Conservation (phyloP, 2,329 filamentous ascomycete species). For the Thermoascus crustaceus region DNA sequence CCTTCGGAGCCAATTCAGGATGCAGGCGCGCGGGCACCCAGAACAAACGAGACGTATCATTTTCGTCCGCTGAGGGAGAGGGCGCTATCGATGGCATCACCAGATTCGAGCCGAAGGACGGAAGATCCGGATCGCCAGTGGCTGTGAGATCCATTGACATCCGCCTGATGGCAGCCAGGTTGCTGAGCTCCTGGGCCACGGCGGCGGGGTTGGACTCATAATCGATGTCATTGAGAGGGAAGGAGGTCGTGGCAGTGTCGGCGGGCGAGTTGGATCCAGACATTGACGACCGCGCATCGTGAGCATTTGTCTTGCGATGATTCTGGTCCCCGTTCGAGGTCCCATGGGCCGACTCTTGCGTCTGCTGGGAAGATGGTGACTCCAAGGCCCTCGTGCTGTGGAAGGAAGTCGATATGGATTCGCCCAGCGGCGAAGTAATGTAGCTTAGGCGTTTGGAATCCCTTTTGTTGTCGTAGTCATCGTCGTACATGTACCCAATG, state of each 20-base stretch:
- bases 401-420: constrained; percentile 35
- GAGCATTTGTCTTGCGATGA: constrained; percentile 24
- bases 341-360: constrained; percentile 25
- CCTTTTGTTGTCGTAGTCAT: constrained; percentile 53
- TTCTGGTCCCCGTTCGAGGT: constrained; percentile 21
- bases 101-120: constrained; percentile 32
- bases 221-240: constrained; percentile 73
- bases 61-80: constrained; percentile 55
- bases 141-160: constrained; percentile 88
- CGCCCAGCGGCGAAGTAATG: constrained; percentile 45
- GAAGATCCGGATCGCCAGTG: constrained; percentile 50
- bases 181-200: constrained; percentile 85
- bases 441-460: constrained; percentile 68
- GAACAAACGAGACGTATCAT: constrained; percentile 78
- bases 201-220: constrained; percentile 85
- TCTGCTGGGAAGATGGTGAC: constrained; percentile 19
- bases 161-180: constrained; percentile 77
- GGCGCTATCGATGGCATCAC: constrained; percentile 36
- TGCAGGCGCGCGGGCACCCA: constrained; percentile 96
- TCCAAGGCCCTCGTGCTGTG: constrained; percentile 21
- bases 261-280: constrained; percentile 25
- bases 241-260: constrained; percentile 53
- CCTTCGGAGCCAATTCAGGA: constrained; percentile 86
- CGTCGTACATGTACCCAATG: constrained; percentile 83
- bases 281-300: constrained; percentile 15